Conservation (phyloP, 1,284 basidiomycete species). For the Stereum hirsutum region DNA sequence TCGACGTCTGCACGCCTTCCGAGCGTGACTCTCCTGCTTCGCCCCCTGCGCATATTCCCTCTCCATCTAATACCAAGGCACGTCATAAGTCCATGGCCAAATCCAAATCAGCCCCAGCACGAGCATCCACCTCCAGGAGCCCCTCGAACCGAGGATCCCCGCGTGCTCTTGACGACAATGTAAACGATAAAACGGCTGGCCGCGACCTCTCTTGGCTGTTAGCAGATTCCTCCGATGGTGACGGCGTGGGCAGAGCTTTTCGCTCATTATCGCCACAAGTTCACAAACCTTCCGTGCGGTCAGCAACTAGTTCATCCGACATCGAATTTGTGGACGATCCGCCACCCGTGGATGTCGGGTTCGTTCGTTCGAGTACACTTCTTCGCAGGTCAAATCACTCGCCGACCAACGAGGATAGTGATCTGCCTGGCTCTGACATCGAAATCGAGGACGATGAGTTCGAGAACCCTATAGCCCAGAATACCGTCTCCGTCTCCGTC, state of each 20-base stretch:
- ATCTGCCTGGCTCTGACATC: too few species aligned
- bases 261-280: too few species aligned
- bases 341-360: too few species aligned
- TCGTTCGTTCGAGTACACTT: too few species aligned
- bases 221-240: constrained; percentile 10
- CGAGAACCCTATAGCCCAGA: too few species aligned
- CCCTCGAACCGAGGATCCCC: neutral
- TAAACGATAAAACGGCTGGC: neutral
- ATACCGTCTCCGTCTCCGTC: too few species aligned
- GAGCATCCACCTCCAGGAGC: neutral
- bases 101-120: neutral
- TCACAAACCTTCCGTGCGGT: too few species aligned
- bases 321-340: constrained; percentile 38
- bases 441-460: too few species aligned
- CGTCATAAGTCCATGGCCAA: neutral
- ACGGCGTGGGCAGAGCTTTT: too few species aligned
- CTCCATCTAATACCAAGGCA: neutral
- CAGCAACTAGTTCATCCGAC: too few species aligned
- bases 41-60: constrained; percentile 1
- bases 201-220: constrained; percentile 13
- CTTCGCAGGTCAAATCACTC: too few species aligned
- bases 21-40: constrained; percentile 8
- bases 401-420: too few species aligned
- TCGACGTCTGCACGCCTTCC: constrained; percentile 16
- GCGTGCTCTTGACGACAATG: neutral